A percentile compares a stretch with the other conserved stretches of the same genome.
Evolutionary conservation across 2,329 filamentous ascomycete genomes (phyloP).

Genomic region (Ophiostoma australiae): DNA sequence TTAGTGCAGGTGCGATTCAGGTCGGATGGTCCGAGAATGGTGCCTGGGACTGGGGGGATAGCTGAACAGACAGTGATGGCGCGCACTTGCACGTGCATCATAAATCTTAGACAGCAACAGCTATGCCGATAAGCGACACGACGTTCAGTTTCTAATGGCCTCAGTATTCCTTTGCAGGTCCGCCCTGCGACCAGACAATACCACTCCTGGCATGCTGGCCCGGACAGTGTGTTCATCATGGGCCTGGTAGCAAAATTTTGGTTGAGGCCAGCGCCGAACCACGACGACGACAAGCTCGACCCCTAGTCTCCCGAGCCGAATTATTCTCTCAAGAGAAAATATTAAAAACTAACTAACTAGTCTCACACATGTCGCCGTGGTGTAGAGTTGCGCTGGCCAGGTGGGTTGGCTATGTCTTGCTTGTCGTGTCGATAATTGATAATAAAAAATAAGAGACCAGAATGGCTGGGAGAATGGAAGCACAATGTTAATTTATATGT

Average conservation of each 20-base stretch:
- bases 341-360: no score
- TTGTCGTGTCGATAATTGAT: not conserved
- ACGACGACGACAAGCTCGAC: not conserved
- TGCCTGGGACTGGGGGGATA: slow-evolving; percentile 19
- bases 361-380: not conserved
- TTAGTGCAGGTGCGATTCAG: not conserved
- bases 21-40: slow-evolving; percentile 13
- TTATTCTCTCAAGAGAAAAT: not conserved
- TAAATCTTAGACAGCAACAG: not conserved
- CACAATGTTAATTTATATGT: not conserved
- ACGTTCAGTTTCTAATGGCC: not conserved
- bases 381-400: not conserved
- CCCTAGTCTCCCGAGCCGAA: not conserved
- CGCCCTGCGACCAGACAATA: not conserved
- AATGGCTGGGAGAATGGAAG: not conserved
- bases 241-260: not conserved
- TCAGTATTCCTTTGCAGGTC: not conserved
- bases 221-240: slow-evolving; percentile 3
- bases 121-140: not conserved
- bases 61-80: slow-evolving; percentile 1
- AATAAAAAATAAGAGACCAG: not conserved
- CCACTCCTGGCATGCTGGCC: slow-evolving; percentile 1
- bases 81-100: not conserved
- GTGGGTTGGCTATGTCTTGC: not conserved
- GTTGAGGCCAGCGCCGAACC: not conserved